A percentile compares a stretch with the other conserved stretches of the same genome.
These are phyloP conservation scores for Pythium myriotylum DNA, from an alignment of 352 stramenopile genomes.

Conservation along the genomic window DNA sequence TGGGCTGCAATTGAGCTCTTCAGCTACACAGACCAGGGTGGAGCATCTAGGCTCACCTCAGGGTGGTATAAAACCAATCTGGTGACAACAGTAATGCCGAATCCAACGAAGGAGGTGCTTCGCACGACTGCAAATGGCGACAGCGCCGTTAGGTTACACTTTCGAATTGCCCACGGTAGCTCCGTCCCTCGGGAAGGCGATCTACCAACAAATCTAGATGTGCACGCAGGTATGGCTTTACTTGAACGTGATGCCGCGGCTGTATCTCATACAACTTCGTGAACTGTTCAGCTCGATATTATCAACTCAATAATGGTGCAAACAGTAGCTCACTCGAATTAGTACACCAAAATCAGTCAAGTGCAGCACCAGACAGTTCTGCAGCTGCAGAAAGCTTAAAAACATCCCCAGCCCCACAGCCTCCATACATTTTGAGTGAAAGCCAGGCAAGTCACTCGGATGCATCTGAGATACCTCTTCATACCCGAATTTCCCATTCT, in stretches of 20 bases:
- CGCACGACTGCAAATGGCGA: not conserved
- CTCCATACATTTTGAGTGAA: not conserved
- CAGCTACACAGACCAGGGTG: not conserved
- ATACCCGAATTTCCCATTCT: too few species aligned
- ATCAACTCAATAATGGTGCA: not conserved
- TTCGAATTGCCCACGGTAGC: slow-evolving; percentile 23
- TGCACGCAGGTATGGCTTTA: slow-evolving; percentile 17
- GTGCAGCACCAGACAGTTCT: too few species aligned
- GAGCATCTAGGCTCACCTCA: slow-evolving; percentile 10
- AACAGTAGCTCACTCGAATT: too few species aligned
- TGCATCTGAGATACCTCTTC: too few species aligned
- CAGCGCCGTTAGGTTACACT: slow-evolving; percentile 13
- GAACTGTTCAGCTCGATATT: not conserved
- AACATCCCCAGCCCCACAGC: too few species aligned
- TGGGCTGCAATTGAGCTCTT: slow-evolving; percentile 39
- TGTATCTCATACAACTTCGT: not conserved
- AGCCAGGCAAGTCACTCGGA: too few species aligned
- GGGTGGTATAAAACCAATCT: slow-evolving; percentile 32
- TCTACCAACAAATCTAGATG: slow-evolving; percentile 16
- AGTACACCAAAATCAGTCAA: too few species aligned
- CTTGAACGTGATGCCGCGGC: not conserved
- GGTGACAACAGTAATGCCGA: slow-evolving; percentile 26
- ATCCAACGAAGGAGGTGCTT: slow-evolving; percentile 19
- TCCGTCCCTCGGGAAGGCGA: slow-evolving; percentile 5
- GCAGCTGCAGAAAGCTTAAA: too few species aligned